Percentiles rank a stretch among this genome's conserved stretches.
phyloP scores from a whole-genome alignment of 768 basidiomycete genomes.

The Lentinula edodes region DNA sequence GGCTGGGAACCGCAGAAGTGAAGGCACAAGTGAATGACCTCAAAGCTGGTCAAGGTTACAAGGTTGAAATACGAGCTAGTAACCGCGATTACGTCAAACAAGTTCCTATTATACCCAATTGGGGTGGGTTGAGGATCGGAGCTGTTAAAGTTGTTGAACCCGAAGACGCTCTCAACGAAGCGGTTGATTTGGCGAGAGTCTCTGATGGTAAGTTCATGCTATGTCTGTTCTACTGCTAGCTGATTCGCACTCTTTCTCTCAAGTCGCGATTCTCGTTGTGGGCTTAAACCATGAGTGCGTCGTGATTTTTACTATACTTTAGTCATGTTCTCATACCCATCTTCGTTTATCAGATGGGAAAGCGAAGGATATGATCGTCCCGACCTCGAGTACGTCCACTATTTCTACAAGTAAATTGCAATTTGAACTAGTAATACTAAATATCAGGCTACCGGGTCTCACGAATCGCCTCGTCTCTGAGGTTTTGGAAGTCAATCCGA shows the following conservation, averaged over 20 bases:
- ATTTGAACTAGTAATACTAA: neutral
- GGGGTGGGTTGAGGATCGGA: constrained; percentile 36
- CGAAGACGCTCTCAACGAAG: constrained; percentile 37
- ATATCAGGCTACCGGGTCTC: constrained; percentile 38
- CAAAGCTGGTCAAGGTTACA: constrained; percentile 35
- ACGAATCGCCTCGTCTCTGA: constrained; percentile 46
- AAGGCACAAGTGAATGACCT: constrained; percentile 28
- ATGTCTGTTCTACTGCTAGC: neutral
- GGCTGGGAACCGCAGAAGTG: constrained; percentile 35
- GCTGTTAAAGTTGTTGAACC: constrained; percentile 25
- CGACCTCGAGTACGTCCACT: constrained; percentile 30
- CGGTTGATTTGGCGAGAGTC: constrained; percentile 29
- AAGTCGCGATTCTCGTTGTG: constrained; percentile 41
- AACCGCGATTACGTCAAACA: constrained; percentile 28
- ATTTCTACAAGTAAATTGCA: neutral
- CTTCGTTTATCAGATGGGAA: constrained; percentile 33
- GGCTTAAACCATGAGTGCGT: constrained; percentile 51
- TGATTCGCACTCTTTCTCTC: neutral
- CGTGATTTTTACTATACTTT: constrained; percentile 15
- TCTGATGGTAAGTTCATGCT: constrained; percentile 28
- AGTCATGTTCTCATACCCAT: constrained; percentile 2
- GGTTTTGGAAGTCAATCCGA: constrained; percentile 46
- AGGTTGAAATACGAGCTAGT: constrained; percentile 31
- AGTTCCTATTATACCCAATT: constrained; percentile 29
- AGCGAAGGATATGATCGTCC: constrained; percentile 56